Evolutionary conservation across 768 basidiomycete species (phyloP), one percentile per base, ranked within the genome.

Genomic region (Kockovaella imperatae): DNA sequence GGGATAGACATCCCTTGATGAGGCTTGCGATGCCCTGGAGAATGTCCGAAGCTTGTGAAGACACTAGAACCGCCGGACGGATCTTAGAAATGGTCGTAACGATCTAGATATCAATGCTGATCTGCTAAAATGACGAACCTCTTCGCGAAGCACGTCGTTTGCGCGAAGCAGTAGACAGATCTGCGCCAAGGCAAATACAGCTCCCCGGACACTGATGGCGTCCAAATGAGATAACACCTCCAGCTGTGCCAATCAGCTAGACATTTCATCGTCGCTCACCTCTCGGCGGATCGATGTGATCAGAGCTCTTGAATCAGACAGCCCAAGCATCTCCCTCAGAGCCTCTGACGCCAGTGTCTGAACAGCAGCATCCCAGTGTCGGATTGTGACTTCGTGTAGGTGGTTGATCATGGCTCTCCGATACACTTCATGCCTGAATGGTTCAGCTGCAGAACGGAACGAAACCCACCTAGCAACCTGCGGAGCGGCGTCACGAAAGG

Each of bases 361-460:
- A 80, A 97, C 84, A 21, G 77, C 69, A 3, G 77, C 68, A 63
- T 96, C 91, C 91, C 91, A 96, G 70, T 97, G 93, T 44, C 85
- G 77, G 45, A 93, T 62, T 0, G 84, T 83, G 35, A 84, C 80
- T 52, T 79, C 74, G 31, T 86, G 67, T 34, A 95, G 66, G 65
- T 93, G 87, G 44, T 83, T 76, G 39, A 89, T 69, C 45, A 96
- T 74, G 52, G 73, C 77, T 1, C 73, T 50, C 26, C 84, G 78
- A 68, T 96, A 97, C 61, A 84, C 85, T 24, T 63, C 55, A 68
- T 90, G 84, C 59, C 93, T 97, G 53, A 10, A 30, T 24, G 44
- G 15, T 18, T 47, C 45, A 47, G 30, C 20, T 8, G 13, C 36
- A 11, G 8, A 29, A 20, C 30, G 7, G 15, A 6, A 4, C 23